A percentile compares a stretch with the other conserved stretches of the same genome.
phyloP scores from a whole-genome alignment of 2,329 filamentous ascomycete genomes.

The Kalmusia sp. region DNA sequence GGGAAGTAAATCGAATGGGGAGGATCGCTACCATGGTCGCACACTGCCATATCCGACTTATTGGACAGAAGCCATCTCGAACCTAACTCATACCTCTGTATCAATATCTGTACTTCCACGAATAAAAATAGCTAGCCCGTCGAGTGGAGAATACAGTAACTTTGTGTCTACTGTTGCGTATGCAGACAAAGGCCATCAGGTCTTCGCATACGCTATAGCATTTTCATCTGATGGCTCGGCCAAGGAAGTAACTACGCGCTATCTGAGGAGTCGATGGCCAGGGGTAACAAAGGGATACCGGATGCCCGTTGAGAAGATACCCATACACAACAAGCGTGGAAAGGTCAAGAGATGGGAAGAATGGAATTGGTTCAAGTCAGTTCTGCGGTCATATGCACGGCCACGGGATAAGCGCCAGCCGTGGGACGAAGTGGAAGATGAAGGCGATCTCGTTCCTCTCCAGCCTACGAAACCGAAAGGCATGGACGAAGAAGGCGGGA shows the following conservation, averaged over 20 bases:
- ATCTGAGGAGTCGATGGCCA: conserved; percentile 82
- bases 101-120: conserved; percentile 75
- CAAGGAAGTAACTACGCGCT: conserved; percentile 93
- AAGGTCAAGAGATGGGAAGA: conserved; percentile 79
- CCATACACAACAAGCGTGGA: conserved; percentile 77
- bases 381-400: conserved; percentile 76
- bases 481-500: conserved; percentile 75
- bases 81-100: conserved; percentile 78
- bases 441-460: conserved; percentile 75
- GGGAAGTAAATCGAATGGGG: conserved; percentile 50
- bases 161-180: conserved; percentile 80
- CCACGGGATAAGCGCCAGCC: conserved; percentile 64
- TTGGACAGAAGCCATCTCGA: conserved; percentile 90
- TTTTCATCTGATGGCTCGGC: conserved; percentile 85
- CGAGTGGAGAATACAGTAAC: conserved; percentile 70
- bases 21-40: conserved; percentile 65
- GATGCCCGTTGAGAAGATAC: conserved; percentile 79
- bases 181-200: conserved; percentile 85
- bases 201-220: conserved; percentile 87
- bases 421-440: conserved; percentile 80
- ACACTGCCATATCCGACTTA: conserved; percentile 88
- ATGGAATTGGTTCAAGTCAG: conserved; percentile 86
- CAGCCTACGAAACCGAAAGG: conserved; percentile 68
- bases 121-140: conserved; percentile 59
- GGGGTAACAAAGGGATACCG: conserved; percentile 89